These are phyloP conservation scores for Bisporella sp. DNA, from an alignment of 2,329 filamentous ascomycete species.

Conservation along the genomic window DNA sequence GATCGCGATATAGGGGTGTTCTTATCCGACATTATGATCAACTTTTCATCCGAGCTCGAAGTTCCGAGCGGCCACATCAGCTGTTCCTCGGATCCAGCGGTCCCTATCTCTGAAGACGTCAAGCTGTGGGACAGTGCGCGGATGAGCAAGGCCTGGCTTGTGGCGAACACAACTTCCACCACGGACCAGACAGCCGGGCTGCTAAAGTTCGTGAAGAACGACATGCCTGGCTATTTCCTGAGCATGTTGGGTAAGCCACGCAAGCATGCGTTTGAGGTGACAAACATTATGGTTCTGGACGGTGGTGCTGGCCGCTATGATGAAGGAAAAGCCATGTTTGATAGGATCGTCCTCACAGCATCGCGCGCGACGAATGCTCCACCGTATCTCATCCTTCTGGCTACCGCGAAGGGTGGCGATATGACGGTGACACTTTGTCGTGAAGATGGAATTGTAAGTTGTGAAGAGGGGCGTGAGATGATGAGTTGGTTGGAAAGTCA, in stretches of 20 bases:
- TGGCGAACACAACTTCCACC: constrained; percentile 31
- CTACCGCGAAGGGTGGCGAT: constrained; percentile 11
- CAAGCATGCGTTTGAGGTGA: constrained; percentile 41
- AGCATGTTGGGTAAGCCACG: constrained; percentile 37
- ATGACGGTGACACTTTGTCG: constrained; percentile 13
- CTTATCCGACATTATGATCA: constrained; percentile 3
- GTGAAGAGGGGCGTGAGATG: constrained; percentile 5
- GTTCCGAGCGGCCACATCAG: constrained; percentile 11
- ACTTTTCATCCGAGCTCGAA: constrained; percentile 9
- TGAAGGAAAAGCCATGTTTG: constrained; percentile 9
- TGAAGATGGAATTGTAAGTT: constrained; percentile 9
- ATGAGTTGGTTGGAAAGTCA: neutral
- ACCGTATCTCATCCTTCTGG: constrained; percentile 9
- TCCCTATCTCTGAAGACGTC: neutral
- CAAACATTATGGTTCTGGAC: constrained; percentile 43
- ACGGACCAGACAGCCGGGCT: constrained; percentile 37
- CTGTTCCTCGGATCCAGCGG: too few relatives aligned
- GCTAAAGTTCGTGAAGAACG: constrained; percentile 31
- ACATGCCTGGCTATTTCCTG: constrained; percentile 37
- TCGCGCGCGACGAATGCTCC: constrained; percentile 9
- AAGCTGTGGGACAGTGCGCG: neutral
- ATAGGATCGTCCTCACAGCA: constrained; percentile 9
- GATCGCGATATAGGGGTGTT: constrained; percentile 12
- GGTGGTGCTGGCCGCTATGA: constrained; percentile 6
- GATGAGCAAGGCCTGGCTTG: constrained; percentile 22